Base-by-base conservation (phyloP, 164 flowering plant genomes). In the Chimonanthus praecox region DNA sequence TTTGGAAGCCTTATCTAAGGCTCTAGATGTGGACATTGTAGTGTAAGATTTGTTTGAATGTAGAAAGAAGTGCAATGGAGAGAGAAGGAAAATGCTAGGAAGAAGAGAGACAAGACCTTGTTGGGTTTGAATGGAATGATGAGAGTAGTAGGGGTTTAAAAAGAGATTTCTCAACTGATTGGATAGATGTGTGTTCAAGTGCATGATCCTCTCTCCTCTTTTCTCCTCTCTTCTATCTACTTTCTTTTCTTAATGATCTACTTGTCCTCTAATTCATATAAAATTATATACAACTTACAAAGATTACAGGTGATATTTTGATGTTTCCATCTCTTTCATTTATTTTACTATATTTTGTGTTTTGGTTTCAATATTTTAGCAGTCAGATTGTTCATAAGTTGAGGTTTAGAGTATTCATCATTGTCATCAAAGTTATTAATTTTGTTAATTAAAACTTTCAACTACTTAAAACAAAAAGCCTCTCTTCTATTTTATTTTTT, bases 21-120 rank as follows among this genome's bases (percentile, higher is more conserved):
- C 73, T 80, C 86, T 82, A 77, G 83, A 78, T 10, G 60, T 54
- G 60, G 60, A 54, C 88, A 87, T 85, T 74, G 80, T 70, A 49
- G 60, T 33, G 15, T 54, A 10, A 54, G 60, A 54, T 13, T 54
- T 54, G n/a, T 10, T 54, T 54, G 60, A 54, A 54, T 54, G 20
- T 49, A 18, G 51, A n/a, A 54, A 69, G 72, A 71, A 49, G 47
- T n/a, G 61, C 44, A 69, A 66, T 72, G 47, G 46, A 64, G 66
- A 44, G 58, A 72, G 67, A 5, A 58, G 44, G 66, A 70, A 33
- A 72, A 73, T 72, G 78, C 47, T 50, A n/a, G 66, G 68, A 54
- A 18, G 58, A 44, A 45, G 48, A 67, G 70, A 49, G 68, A 50
- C 16, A 72, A 33, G 49, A 9, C 33, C 33, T 4, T 54, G 60